phyloP scores from a whole-genome alignment of 73 alveolate species.

The Blepharisma stoltei region DNA sequence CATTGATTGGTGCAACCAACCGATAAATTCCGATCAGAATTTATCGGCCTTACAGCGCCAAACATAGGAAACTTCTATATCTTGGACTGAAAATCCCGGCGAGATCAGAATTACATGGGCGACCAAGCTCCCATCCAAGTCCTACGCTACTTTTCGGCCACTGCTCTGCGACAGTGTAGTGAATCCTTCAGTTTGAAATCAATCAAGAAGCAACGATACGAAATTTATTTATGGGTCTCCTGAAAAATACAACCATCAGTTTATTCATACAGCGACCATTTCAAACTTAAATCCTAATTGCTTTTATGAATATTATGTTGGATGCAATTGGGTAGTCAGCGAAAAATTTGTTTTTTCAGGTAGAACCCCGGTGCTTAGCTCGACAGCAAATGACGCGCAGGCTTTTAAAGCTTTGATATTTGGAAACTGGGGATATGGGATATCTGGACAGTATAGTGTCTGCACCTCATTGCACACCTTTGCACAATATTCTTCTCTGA shows the following conservation, averaged over 20 bases:
- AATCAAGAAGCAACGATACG: background rate
- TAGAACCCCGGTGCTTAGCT: background rate
- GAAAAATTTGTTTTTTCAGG: background rate
- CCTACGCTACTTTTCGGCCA: background rate
- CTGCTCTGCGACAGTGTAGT: background rate
- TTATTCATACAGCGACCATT: background rate
- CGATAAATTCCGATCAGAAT: no score
- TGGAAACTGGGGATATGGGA: conserved; percentile 8
- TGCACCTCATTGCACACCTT: no score
- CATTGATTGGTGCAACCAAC: no score
- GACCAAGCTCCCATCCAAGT: background rate
- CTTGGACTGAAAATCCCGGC: background rate
- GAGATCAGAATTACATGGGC: background rate
- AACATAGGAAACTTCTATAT: no score
- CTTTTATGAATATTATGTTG: background rate
- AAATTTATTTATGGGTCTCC: background rate
- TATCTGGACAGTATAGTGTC: background rate
- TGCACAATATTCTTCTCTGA: no score
- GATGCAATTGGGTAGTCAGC: background rate
- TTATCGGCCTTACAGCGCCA: no score
- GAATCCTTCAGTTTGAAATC: background rate
- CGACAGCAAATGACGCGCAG: background rate
- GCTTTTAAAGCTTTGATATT: background rate
- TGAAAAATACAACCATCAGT: background rate
- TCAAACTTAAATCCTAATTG: background rate